These are phyloP conservation scores for Chlorella ohadii DNA, from an alignment of 139 green algal genomes.

Conservation along the genomic window DNA sequence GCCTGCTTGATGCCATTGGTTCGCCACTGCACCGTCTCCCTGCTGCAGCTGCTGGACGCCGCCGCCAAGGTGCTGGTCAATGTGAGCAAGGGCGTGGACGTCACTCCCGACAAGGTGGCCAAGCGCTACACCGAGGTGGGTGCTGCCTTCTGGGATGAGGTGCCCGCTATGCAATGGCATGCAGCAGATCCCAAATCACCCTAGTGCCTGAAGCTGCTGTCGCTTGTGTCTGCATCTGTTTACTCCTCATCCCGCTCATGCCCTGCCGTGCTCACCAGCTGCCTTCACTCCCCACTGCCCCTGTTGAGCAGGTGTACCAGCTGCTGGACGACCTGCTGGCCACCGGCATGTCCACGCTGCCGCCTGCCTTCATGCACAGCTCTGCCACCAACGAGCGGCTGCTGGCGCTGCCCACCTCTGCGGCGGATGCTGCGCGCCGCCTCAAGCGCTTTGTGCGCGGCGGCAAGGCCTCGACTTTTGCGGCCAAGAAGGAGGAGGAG, in stretches of 20 bases:
- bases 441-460: conserved; percentile 32
- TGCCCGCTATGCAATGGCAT: no score
- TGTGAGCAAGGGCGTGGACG: conserved; percentile 40
- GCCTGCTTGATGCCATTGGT: no score
- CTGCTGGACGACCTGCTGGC: conserved; percentile 38
- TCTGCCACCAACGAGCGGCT: conserved; percentile 38
- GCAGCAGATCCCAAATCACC: no score
- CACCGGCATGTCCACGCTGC: conserved; percentile 35
- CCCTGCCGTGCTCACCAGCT: neutral
- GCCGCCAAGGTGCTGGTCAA: conserved; percentile 42
- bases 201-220: neutral
- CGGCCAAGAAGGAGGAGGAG: conserved; percentile 8
- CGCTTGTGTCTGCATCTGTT: neutral
- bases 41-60: conserved; percentile 46
- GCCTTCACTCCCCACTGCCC: neutral
- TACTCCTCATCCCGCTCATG: no score
- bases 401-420: conserved; percentile 28
- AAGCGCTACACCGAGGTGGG: conserved; percentile 53
- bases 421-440: conserved; percentile 33
- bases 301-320: conserved; percentile 7
- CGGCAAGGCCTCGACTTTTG: conserved; percentile 8
- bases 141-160: neutral
- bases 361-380: conserved; percentile 43
- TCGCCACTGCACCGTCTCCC: no score
- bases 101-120: conserved; percentile 57